Conservation (phyloP, 805 yeast genomes). For the Blastobotrys robertii region DNA sequence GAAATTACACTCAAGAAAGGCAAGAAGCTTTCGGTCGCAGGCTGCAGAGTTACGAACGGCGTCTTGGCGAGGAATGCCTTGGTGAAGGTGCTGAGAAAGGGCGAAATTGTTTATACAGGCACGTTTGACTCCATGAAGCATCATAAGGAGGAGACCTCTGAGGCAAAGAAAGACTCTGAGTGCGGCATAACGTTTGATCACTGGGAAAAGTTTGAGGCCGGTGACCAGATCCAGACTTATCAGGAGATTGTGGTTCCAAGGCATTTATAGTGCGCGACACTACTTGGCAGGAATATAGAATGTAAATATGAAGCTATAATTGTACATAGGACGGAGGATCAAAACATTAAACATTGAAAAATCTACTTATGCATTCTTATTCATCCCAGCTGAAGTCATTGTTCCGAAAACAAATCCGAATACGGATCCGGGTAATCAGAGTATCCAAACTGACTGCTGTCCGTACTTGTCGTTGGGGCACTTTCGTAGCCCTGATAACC, state of each 20-base stretch:
- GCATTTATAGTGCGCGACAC: conserved; percentile 27
- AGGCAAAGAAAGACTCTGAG: conserved; percentile 76
- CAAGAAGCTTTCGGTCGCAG: conserved; percentile 60
- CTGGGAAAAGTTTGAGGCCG: conserved; percentile 62
- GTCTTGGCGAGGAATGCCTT: conserved; percentile 46
- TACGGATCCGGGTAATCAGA: too few species aligned
- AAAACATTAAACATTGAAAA: background rate
- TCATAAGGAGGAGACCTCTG: conserved; percentile 66
- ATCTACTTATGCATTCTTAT: too few species aligned
- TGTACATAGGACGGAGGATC: background rate
- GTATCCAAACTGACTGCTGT: too few species aligned
- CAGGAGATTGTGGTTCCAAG: conserved; percentile 57
- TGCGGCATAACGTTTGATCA: conserved; percentile 71
- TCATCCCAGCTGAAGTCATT: too few species aligned
- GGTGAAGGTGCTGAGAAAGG: conserved; percentile 48
- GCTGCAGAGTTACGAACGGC: conserved; percentile 74
- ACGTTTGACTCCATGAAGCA: conserved; percentile 64
- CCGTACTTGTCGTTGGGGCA: too few species aligned
- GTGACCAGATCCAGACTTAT: conserved; percentile 64
- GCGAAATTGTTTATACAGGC: conserved; percentile 45
- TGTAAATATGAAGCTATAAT: background rate
- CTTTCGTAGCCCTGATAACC: too few species aligned
- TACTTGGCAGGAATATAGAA: background rate
- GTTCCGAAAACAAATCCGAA: too few species aligned
- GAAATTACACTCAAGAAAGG: conserved; percentile 48